phyloP scores from a whole-genome alignment of 2,329 filamentous ascomycete genomes.

The Westerdykella aurantiaca region DNA sequence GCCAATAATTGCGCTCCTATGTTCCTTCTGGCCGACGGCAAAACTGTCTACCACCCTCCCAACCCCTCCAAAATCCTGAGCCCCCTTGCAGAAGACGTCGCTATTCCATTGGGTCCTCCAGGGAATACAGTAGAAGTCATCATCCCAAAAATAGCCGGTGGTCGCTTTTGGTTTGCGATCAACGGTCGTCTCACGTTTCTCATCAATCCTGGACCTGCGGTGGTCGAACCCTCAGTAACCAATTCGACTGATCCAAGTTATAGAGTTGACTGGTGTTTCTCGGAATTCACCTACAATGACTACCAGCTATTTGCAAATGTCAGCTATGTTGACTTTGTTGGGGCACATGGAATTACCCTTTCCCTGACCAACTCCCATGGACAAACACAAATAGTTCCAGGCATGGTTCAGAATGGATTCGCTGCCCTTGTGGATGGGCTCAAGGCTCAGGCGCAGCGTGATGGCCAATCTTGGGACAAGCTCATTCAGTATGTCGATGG shows the following conservation, averaged over 20 bases:
- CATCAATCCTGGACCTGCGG: constrained; percentile 63
- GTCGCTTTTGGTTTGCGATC: constrained; percentile 65
- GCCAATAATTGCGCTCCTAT: constrained; percentile 56
- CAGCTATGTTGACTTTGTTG: constrained; percentile 70
- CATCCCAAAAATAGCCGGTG: constrained; percentile 65
- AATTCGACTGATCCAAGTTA: constrained; percentile 52
- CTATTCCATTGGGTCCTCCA: constrained; percentile 58
- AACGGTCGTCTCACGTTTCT: constrained; percentile 59
- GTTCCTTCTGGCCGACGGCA: constrained; percentile 61
- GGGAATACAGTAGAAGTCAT: constrained; percentile 56
- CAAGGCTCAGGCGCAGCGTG: constrained; percentile 49
- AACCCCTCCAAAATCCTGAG: constrained; percentile 51
- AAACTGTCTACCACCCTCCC: constrained; percentile 58
- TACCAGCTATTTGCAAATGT: constrained; percentile 51
- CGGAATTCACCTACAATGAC: constrained; percentile 46
- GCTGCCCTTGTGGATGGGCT: constrained; percentile 51
- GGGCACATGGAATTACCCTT: constrained; percentile 37
- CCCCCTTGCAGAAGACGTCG: constrained; percentile 53
- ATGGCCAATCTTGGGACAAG: constrained; percentile 56
- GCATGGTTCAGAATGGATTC: constrained; percentile 55
- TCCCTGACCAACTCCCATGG: constrained; percentile 42
- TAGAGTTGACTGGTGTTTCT: constrained; percentile 43
- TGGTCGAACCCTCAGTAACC: constrained; percentile 69
- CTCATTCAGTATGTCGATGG: constrained; percentile 46
- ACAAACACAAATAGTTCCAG: constrained; percentile 45